These are phyloP conservation scores for Daldinia vernicosa DNA, from an alignment of 495 filamentous ascomycete genomes.

Conservation along the genomic window DNA sequence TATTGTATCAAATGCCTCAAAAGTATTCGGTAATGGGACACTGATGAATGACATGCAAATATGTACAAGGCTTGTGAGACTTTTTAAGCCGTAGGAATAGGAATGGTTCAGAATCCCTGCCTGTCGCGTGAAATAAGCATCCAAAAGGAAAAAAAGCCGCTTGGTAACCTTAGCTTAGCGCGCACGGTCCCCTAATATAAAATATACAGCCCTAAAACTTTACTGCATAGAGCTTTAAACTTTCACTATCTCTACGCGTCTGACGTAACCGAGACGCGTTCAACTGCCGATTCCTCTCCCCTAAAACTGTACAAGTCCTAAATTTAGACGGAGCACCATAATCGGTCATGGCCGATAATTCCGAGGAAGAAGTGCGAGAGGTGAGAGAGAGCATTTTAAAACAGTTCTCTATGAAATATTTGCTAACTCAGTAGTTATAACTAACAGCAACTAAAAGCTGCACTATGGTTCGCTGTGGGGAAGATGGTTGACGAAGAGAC, in stretches of 20 bases:
- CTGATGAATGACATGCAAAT: conserved; percentile 5
- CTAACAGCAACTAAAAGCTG: conserved; percentile 83
- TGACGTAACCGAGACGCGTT: conserved; percentile 28
- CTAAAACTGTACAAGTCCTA: conserved; percentile 11
- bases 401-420: not conserved
- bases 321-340: not conserved
- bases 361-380: conserved; percentile 47
- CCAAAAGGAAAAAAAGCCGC: conserved; percentile 4
- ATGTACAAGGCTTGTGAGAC: conserved; percentile 19
- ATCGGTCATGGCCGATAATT: conserved; percentile 41
- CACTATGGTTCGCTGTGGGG: conserved; percentile 91
- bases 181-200: conserved; percentile 10
- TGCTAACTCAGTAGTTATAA: conserved; percentile 1
- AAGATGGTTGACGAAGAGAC: conserved; percentile 90
- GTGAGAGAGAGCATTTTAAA: conserved; percentile 14
- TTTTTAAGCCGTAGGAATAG: conserved; percentile 13
- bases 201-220: conserved; percentile 27
- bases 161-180: not conserved
- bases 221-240: conserved; percentile 11
- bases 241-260: conserved; percentile 15
- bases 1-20: not conserved
- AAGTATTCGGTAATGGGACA: not conserved
- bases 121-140: conserved; percentile 30
- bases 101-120: conserved; percentile 5
- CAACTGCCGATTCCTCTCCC: not conserved